Base-by-base conservation (phyloP, 805 yeast species). In the Blastobotrys terrestris region DNA sequence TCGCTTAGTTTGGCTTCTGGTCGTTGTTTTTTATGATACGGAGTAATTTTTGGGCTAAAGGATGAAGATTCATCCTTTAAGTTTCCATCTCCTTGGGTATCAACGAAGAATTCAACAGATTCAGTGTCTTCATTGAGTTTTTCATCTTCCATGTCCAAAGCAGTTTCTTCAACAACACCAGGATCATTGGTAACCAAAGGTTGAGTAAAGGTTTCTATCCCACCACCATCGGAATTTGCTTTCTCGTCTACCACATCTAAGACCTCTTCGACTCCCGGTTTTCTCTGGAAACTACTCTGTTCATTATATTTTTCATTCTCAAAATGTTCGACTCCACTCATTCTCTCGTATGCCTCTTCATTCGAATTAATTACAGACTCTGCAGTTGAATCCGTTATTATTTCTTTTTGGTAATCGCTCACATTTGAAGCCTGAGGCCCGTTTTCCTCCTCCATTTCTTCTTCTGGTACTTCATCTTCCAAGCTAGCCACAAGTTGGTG, bases 391-490 rank as follows among this genome's bases (percentile, higher is more conserved):
- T n/a, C n/a, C n/a, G n/a, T n/a, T n/a, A n/a, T n/a, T n/a, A n/a
- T n/a, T n/a, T n/a, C n/a, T n/a, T n/a, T n/a, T n/a, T n/a, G n/a
- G n/a, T n/a, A n/a, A n/a, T n/a, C n/a, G n/a, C n/a, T n/a, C n/a
- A n/a, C n/a, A n/a, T n/a, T n/a, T n/a, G n/a, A n/a, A n/a, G n/a
- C n/a, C n/a, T n/a, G n/a, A n/a, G 35, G 35, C 35, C 5, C 35
- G 11, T 26, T 31, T 31, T 51, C 14, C 15, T 21, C 43, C 3
- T 44, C 48, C 19, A 6, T n/a, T 22, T 42, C 45, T 21, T 52
- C 51, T 4, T 35, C 46, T 14, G 31, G 44, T 11, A 14, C 21
- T 18, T 14, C 6, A 31, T 44, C 31, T 16, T n/a, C 39, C 16
- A 48, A 16, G 22, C 39, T 31, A 20, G 16, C 16, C 39, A 26